These are phyloP conservation scores for Coprinopsis marcescibilis DNA, from an alignment of 768 basidiomycete species.

Conservation along the genomic window DNA sequence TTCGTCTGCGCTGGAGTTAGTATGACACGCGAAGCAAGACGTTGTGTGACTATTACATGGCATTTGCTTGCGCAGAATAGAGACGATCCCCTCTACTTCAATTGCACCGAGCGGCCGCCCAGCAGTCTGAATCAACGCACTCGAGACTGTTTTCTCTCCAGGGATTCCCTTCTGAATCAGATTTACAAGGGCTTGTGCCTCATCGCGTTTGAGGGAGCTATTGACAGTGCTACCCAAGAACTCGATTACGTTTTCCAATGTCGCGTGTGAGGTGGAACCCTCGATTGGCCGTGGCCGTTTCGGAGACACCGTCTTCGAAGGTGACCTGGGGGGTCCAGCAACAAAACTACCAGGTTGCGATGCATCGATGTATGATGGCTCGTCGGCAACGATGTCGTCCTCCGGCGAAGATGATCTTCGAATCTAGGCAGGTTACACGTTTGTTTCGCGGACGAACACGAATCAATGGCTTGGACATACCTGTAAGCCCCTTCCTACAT, in stretches of 20 bases:
- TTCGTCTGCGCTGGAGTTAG: slow-evolving; percentile 24
- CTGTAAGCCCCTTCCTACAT: not conserved
- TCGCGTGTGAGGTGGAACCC: not conserved
- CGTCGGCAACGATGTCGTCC: not conserved
- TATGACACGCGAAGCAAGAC: slow-evolving; percentile 21
- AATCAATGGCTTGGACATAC: not conserved
- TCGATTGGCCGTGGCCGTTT: slow-evolving; percentile 5
- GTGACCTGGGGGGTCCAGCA: slow-evolving; percentile 6
- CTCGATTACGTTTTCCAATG: slow-evolving; percentile 10
- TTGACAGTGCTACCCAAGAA: slow-evolving; percentile 5
- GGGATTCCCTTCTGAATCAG: slow-evolving; percentile 3
- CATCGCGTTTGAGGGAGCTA: slow-evolving; percentile 1
- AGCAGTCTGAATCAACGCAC: slow-evolving; percentile 1
- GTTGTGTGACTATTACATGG: slow-evolving; percentile 4
- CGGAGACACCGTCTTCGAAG: slow-evolving; percentile 2
- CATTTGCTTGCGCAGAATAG: slow-evolving; percentile 5
- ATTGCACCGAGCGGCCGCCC: slow-evolving; percentile 8
- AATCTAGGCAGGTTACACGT: not conserved
- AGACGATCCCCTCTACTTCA: slow-evolving; percentile 10
- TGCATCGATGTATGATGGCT: not conserved
- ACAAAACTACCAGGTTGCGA: not conserved
- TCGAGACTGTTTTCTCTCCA: not conserved
- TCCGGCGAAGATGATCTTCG: not conserved
- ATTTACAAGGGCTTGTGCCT: not conserved
- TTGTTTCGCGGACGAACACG: not conserved